Evolutionary conservation across 768 basidiomycete species (phyloP).

Genomic region (Mycena albidolilacea): DNA sequence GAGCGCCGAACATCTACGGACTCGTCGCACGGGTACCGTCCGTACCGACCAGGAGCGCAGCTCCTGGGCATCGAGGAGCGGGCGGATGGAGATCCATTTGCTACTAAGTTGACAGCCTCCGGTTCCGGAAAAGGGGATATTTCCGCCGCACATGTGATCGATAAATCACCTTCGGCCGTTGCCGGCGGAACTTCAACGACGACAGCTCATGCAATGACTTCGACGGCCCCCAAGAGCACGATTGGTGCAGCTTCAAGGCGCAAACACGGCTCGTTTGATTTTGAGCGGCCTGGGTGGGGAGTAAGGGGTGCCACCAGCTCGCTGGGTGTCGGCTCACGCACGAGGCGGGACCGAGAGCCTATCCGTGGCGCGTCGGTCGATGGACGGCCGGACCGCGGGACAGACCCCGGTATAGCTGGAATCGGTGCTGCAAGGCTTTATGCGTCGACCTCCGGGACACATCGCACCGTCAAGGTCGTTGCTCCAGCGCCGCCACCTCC

Average conservation of each 20-base stretch:
- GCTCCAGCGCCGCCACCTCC: slow-evolving; percentile 41
- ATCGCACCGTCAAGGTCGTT: slow-evolving; percentile 38
- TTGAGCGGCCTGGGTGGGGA: slow-evolving; percentile 75
- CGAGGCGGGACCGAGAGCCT: slow-evolving; percentile 43
- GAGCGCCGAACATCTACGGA: slow-evolving; percentile 35
- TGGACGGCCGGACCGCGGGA: slow-evolving; percentile 11
- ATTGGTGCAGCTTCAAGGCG: slow-evolving; percentile 23
- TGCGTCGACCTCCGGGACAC: slow-evolving; percentile 34
- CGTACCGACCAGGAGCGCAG: slow-evolving; percentile 25
- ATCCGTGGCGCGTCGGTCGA: slow-evolving; percentile 35
- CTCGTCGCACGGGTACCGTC: slow-evolving; percentile 27
- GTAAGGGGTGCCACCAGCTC: slow-evolving; percentile 55
- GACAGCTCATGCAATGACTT: slow-evolving; percentile 11
- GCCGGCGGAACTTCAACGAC: slow-evolving; percentile 23
- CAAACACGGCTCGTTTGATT: slow-evolving; percentile 84
- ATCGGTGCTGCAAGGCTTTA: slow-evolving; percentile 37
- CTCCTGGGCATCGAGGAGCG: slow-evolving; percentile 35
- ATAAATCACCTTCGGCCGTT: background rate
- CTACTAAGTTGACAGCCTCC: background rate
- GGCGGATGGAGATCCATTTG: slow-evolving; percentile 2
- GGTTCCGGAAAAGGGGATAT: slow-evolving; percentile 12
- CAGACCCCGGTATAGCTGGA: slow-evolving; percentile 35
- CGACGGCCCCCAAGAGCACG: slow-evolving; percentile 21
- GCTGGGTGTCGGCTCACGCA: slow-evolving; percentile 50
- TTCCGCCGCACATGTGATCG: slow-evolving; percentile 26